Evolutionary conservation across 1,139 yeast genomes (phyloP).

Genomic region (Blastobotrys aristatus): DNA sequence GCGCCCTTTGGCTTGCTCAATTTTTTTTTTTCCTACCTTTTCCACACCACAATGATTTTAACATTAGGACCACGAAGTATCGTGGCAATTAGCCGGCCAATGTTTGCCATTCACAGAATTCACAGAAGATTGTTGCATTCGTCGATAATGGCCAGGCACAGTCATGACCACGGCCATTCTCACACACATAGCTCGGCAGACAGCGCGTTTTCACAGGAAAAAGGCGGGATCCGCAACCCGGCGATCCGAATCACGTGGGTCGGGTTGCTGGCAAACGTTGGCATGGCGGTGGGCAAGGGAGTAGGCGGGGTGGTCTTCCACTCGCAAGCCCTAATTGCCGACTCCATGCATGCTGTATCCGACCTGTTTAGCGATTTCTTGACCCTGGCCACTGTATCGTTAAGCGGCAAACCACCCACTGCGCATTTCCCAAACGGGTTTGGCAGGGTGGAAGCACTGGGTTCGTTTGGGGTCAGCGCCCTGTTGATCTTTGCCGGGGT

Average conservation of each 20-base stretch:
- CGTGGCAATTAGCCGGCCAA: too few species aligned
- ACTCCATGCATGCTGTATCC: conserved; percentile 85
- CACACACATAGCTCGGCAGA: conserved; percentile 31
- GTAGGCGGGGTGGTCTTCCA: conserved; percentile 88
- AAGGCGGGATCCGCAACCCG: conserved; percentile 52
- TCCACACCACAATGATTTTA: too few species aligned
- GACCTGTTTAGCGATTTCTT: conserved; percentile 86
- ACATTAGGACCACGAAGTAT: too few species aligned
- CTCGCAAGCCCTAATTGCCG: conserved; percentile 91
- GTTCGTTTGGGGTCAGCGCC: conserved; percentile 81
- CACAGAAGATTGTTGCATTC: too few species aligned
- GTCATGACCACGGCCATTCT: conserved; percentile 26
- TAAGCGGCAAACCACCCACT: conserved; percentile 63
- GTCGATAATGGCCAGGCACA: conserved; percentile 18
- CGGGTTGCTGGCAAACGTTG: conserved; percentile 76
- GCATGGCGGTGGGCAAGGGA: conserved; percentile 82
- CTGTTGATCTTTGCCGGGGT: conserved; percentile 82
- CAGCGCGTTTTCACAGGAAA: conserved; percentile 26
- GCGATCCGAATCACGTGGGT: conserved; percentile 93
- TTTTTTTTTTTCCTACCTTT: too few species aligned
- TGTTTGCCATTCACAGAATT: too few species aligned
- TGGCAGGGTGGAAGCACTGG: conserved; percentile 89
- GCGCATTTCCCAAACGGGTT: conserved; percentile 75
- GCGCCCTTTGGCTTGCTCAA: too few species aligned
- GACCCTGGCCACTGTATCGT: conserved; percentile 83